Percentiles rank a stretch among this genome's conserved stretches.
Conservation (phyloP, 208 protist species). For the Phytomonas sp. region DNA sequence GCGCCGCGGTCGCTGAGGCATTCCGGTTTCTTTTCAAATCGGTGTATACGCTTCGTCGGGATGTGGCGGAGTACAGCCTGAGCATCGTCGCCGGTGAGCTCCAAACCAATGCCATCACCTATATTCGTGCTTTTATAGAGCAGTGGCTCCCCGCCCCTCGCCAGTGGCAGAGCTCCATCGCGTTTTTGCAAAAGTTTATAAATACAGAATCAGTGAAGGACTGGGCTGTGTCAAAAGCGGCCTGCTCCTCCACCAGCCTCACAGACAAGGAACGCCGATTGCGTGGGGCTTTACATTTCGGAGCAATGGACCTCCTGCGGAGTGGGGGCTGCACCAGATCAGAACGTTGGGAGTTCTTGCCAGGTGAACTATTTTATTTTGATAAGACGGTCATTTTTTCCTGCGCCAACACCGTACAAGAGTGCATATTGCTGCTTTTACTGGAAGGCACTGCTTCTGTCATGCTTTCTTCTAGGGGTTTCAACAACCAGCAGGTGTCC, state of each 20-base stretch:
- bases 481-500: constrained; percentile 27
- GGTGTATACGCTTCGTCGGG: constrained; percentile 44
- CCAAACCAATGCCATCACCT: constrained; percentile 49
- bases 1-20: constrained; percentile 47
- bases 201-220: constrained; percentile 25
- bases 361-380: constrained; percentile 72
- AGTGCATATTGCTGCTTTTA: constrained; percentile 53
- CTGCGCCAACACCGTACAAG: constrained; percentile 75
- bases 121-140: constrained; percentile 61
- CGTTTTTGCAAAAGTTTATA: constrained; percentile 43
- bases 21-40: constrained; percentile 62
- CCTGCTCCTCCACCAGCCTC: constrained; percentile 27
- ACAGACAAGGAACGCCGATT: constrained; percentile 39
- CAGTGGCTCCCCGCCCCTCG: constrained; percentile 42
- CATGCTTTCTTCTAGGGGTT: constrained; percentile 37
- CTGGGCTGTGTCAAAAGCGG: constrained; percentile 27
- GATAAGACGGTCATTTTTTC: constrained; percentile 68
- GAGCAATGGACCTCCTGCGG: constrained; percentile 45
- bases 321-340: constrained; percentile 33
- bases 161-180: constrained; percentile 49
- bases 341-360: constrained; percentile 62
- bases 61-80: constrained; percentile 63
- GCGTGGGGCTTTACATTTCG: constrained; percentile 49
- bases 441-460: constrained; percentile 63
- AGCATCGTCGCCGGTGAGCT: constrained; percentile 45